phyloP scores from a whole-genome alignment of 768 basidiomycete species.

The Rhodotorula toruloides region DNA sequence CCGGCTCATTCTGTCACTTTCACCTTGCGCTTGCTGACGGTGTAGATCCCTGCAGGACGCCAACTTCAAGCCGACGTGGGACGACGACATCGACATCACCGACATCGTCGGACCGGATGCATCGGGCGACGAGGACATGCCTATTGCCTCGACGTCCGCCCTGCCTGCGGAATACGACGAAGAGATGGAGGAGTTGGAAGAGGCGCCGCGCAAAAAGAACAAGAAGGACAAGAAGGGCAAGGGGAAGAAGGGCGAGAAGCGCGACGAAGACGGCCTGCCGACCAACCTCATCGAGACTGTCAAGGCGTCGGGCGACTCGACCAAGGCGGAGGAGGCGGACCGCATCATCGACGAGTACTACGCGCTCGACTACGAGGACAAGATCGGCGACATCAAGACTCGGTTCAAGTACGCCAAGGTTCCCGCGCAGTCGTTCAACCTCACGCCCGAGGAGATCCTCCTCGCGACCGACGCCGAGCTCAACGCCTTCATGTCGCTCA shows the following conservation, averaged over 20 bases:
- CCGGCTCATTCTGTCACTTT: not conserved
- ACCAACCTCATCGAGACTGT: slow-evolving; percentile 35
- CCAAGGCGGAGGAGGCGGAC: slow-evolving; percentile 73
- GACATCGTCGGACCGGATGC: slow-evolving; percentile 53
- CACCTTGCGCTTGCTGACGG: not conserved
- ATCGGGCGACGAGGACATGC: slow-evolving; percentile 51
- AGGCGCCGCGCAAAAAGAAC: slow-evolving; percentile 47
- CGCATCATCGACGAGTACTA: slow-evolving; percentile 89
- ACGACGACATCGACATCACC: slow-evolving; percentile 79
- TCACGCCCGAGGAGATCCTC: slow-evolving; percentile 79
- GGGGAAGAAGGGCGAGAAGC: slow-evolving; percentile 27
- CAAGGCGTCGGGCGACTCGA: slow-evolving; percentile 54
- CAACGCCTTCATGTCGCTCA: slow-evolving; percentile 82
- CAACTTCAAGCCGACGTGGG: slow-evolving; percentile 77
- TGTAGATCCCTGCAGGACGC: slow-evolving; percentile 44
- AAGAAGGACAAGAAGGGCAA: slow-evolving; percentile 50
- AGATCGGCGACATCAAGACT: slow-evolving; percentile 83
- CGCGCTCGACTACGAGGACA: slow-evolving; percentile 87
- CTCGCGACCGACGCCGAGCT: slow-evolving; percentile 87
- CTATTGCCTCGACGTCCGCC: slow-evolving; percentile 25
- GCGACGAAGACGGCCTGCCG: slow-evolving; percentile 38
- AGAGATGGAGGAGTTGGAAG: slow-evolving; percentile 49
- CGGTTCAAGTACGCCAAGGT: slow-evolving; percentile 86
- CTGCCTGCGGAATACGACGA: slow-evolving; percentile 4
- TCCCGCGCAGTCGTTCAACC: slow-evolving; percentile 55